A percentile compares a stretch with the other conserved stretches of the same genome.
These are phyloP conservation scores for Francoa sonchifolia DNA, from an alignment of 441 rosid species.

Conservation along the genomic window DNA sequence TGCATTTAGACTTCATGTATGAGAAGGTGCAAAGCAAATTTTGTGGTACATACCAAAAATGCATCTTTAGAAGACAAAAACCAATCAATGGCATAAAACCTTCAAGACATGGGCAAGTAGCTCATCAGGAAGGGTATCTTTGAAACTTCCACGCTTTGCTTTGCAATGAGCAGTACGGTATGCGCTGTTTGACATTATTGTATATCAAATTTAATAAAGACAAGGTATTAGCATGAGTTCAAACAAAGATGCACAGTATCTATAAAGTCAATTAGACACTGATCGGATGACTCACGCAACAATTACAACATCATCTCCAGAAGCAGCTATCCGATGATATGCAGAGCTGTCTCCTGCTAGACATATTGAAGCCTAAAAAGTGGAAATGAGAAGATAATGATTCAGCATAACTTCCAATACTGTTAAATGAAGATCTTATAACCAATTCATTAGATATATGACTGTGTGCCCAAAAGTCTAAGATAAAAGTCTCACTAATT, in stretches of 20 bases:
- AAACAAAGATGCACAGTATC: neutral
- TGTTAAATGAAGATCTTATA: neutral
- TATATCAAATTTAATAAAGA: neutral
- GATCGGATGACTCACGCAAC: slow-evolving; percentile 42
- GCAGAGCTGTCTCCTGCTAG: slow-evolving; percentile 31
- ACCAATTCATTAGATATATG: neutral
- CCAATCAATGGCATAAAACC: slow-evolving; percentile 24
- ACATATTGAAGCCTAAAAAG: slow-evolving; percentile 46
- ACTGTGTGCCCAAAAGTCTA: no score
- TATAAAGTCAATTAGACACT: neutral
- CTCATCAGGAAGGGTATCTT: slow-evolving; percentile 92
- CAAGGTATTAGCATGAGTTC: neutral
- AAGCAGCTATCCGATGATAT: slow-evolving; percentile 40
- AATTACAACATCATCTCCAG: slow-evolving; percentile 57
- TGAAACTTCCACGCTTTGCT: slow-evolving; percentile 82
- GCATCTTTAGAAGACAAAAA: neutral
- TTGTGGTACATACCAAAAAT: neutral
- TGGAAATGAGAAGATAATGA: neutral
- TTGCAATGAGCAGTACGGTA: slow-evolving; percentile 82
- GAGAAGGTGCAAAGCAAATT: neutral
- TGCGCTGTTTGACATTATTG: slow-evolving; percentile 32
- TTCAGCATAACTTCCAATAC: no score
- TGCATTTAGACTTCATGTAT: slow-evolving; percentile 11
- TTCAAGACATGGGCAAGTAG: slow-evolving; percentile 79
- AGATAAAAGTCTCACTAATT: no score